Evolutionary conservation across 192 early-diverging fungal genomes (phyloP).

Genomic region (Mortierella claussenii): DNA sequence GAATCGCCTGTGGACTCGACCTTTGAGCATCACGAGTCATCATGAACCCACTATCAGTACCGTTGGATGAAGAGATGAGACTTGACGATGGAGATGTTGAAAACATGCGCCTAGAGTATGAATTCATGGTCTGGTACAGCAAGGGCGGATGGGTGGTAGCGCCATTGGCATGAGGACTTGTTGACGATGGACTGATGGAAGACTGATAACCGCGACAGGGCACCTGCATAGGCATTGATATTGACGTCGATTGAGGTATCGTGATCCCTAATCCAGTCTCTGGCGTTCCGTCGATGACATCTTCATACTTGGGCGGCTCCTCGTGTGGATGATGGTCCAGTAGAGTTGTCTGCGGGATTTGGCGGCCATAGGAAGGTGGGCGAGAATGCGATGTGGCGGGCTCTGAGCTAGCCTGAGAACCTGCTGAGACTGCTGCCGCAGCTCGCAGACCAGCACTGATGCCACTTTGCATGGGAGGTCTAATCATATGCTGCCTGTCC

Average conservation of each 20-base stretch:
- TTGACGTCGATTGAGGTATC: conserved; percentile 27
- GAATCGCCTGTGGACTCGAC: conserved; percentile 17
- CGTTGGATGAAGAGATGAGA: neutral
- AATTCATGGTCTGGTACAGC: conserved; percentile 8
- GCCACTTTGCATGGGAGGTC: conserved; percentile 24
- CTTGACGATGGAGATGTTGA: conserved; percentile 10
- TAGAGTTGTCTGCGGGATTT: neutral
- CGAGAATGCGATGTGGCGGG: neutral
- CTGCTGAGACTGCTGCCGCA: conserved; percentile 11
- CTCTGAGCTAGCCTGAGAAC: neutral
- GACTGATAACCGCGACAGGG: neutral
- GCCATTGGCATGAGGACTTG: conserved; percentile 7
- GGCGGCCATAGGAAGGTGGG: conserved; percentile 35
- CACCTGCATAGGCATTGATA: conserved; percentile 11
- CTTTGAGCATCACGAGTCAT: conserved; percentile 5
- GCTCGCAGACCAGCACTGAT: conserved; percentile 44
- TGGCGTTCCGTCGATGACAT: conserved; percentile 24
- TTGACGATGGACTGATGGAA: neutral
- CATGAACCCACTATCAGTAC: neutral
- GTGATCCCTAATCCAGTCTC: conserved; percentile 16
- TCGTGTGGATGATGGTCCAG: neutral
- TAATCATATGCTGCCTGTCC: neutral
- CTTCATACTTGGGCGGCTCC: conserved; percentile 40
- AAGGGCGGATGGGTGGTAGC: conserved; percentile 18
- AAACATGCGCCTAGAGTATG: neutral